phyloP scores from a whole-genome alignment of 306 rosid species.

The Trifolium subterraneum region DNA sequence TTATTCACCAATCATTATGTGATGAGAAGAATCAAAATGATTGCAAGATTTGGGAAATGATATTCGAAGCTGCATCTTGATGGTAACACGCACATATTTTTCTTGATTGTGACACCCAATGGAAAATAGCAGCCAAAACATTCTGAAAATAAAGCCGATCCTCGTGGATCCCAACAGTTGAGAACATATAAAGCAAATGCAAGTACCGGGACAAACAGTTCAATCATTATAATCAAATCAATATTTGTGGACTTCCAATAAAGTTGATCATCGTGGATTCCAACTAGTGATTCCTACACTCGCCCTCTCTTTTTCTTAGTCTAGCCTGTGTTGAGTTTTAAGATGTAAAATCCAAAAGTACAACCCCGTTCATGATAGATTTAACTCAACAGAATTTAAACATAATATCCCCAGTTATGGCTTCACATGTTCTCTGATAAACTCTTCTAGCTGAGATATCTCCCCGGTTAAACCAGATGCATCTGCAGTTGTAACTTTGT shows the following conservation, averaged over 20 bases:
- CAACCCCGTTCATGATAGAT: constrained; percentile 2
- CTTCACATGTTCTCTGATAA: constrained; percentile 71
- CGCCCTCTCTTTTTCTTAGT: not conserved
- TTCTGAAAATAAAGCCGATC: constrained; percentile 5
- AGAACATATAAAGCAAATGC: constrained; percentile 27
- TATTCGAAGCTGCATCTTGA: not conserved
- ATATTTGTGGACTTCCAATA: constrained; percentile 16
- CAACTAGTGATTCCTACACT: not conserved
- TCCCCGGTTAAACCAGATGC: constrained; percentile 80
- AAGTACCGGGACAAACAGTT: constrained; percentile 26
- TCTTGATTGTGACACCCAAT: not conserved
- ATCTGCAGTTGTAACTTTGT: constrained; percentile 80
- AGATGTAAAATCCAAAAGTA: not conserved
- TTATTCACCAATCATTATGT: too few relatives aligned
- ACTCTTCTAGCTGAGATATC: constrained; percentile 70
- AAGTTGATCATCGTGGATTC: constrained; percentile 29
- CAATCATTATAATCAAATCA: constrained; percentile 26
- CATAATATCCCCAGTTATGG: constrained; percentile 40
- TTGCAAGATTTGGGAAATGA: not conserved
- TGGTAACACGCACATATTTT: not conserved
- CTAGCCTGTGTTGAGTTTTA: constrained; percentile 27
- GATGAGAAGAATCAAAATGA: not conserved
- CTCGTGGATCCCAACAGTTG: too few relatives aligned
- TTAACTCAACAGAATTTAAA: constrained; percentile 20
- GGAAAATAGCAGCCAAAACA: not conserved